A percentile compares a stretch with the other conserved stretches of the same genome.
Conservation (phyloP, 2,329 filamentous ascomycete genomes). For the Sclerotinia borealis region DNA sequence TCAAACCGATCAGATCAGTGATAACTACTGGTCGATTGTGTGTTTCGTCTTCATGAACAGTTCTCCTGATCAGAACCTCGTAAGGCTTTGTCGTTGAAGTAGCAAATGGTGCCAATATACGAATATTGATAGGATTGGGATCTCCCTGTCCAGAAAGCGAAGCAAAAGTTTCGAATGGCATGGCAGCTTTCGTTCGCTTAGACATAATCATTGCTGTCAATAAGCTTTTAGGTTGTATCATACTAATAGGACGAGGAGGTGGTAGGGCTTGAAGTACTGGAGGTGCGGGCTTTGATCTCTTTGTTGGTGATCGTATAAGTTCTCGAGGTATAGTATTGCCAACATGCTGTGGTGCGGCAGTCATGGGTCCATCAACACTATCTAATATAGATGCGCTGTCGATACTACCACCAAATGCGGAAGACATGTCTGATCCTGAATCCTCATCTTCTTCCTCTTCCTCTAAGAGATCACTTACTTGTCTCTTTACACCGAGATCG, state of each 20-base stretch:
- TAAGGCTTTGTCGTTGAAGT: slow-evolving; percentile 57
- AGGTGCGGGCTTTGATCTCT: slow-evolving; percentile 52
- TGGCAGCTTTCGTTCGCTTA: slow-evolving; percentile 61
- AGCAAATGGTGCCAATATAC: slow-evolving; percentile 71
- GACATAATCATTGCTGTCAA: slow-evolving; percentile 67
- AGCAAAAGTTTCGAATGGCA: slow-evolving; percentile 72
- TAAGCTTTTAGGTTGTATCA: slow-evolving; percentile 63
- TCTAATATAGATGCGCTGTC: slow-evolving; percentile 66
- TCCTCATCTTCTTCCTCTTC: slow-evolving; percentile 46
- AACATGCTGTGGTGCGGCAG: slow-evolving; percentile 50
- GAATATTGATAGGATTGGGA: slow-evolving; percentile 66
- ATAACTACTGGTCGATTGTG: slow-evolving; percentile 61
- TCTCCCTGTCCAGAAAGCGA: slow-evolving; percentile 73
- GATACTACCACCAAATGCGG: slow-evolving; percentile 59
- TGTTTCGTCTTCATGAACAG: slow-evolving; percentile 61
- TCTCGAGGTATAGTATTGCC: slow-evolving; percentile 59
- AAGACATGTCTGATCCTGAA: slow-evolving; percentile 59
- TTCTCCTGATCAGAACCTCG: slow-evolving; percentile 65
- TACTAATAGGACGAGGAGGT: slow-evolving; percentile 62
- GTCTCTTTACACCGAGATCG: slow-evolving; percentile 32
- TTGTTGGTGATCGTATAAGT: slow-evolving; percentile 56
- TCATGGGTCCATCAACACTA: slow-evolving; percentile 52
- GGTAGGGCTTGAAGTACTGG: slow-evolving; percentile 60
- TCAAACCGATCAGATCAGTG: slow-evolving; percentile 74
- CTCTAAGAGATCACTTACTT: slow-evolving; percentile 42